Percentiles rank a stretch among this genome's conserved stretches.
Evolutionary conservation across 2,329 filamentous ascomycete species (phyloP).

Genomic region (Cladophialophora exuberans): DNA sequence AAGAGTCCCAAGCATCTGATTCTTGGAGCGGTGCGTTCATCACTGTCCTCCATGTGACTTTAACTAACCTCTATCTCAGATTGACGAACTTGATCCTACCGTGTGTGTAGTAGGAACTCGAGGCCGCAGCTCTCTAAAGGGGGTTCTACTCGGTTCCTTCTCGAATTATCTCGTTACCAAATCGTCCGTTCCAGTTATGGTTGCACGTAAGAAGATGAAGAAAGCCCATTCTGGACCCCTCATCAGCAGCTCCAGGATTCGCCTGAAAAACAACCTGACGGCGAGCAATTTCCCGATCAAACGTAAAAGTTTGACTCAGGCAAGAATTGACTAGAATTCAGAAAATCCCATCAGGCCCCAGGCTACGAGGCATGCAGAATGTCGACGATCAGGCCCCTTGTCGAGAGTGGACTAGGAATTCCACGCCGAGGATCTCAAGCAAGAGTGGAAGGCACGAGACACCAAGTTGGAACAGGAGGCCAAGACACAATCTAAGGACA

Average conservation of each 20-base stretch:
- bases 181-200: conserved; percentile 96
- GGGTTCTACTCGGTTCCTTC: conserved; percentile 92
- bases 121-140: conserved; percentile 88
- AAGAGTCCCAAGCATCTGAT: conserved; percentile 96
- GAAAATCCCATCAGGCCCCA: neutral
- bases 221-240: conserved; percentile 71
- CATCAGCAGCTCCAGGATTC: conserved; percentile 61
- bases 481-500: neutral
- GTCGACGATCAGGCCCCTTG: neutral
- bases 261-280: conserved; percentile 76
- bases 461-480: neutral
- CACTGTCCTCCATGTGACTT: conserved; percentile 1
- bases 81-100: conserved; percentile 88
- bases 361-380: neutral
- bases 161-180: conserved; percentile 98
- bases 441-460: neutral
- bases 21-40: conserved; percentile 73
- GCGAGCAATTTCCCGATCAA: conserved; percentile 27
- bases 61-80: conserved; percentile 50
- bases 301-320: conserved; percentile 32
- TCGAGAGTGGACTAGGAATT: conserved; percentile 9
- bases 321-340: conserved; percentile 31
- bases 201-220: conserved; percentile 83
- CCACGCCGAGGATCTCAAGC: conserved; percentile 4
- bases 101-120: conserved; percentile 91